These are phyloP conservation scores for Trichophyton mentagrophytes DNA, from an alignment of 2,329 filamentous ascomycete species.

Conservation along the genomic window DNA sequence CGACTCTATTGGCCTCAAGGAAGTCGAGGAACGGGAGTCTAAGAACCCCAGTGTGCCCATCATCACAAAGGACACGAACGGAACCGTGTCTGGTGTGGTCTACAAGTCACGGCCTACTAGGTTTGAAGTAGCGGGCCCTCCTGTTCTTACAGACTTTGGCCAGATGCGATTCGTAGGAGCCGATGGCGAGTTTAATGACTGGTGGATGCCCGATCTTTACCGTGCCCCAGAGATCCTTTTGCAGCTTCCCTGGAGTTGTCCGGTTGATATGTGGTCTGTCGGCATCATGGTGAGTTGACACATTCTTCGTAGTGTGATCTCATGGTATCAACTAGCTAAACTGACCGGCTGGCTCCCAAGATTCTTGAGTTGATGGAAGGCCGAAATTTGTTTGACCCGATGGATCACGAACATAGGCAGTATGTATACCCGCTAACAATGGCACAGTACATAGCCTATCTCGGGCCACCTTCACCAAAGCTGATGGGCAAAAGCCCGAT, in stretches of 20 bases:
- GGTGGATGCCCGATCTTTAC: slow-evolving; percentile 19
- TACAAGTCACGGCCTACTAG: slow-evolving; percentile 10
- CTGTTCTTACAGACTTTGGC: slow-evolving; percentile 18
- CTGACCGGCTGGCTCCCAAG: neutral
- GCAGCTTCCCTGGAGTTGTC: slow-evolving; percentile 15
- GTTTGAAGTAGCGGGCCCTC: slow-evolving; percentile 9
- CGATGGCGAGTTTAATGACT: slow-evolving; percentile 8
- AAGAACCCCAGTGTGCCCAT: slow-evolving; percentile 9
- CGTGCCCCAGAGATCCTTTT: slow-evolving; percentile 18
- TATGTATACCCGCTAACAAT: slow-evolving; percentile 20
- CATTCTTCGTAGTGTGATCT: too few species aligned
- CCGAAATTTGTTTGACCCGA: slow-evolving; percentile 19
- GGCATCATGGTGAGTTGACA: slow-evolving; percentile 17
- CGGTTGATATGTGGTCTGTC: slow-evolving; percentile 19
- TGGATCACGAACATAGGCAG: slow-evolving; percentile 14
- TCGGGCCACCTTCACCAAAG: slow-evolving; percentile 17
- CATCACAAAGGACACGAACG: neutral
- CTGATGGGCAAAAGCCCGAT: slow-evolving; percentile 16
- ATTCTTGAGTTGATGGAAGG: slow-evolving; percentile 19
- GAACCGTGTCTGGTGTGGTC: slow-evolving; percentile 2
- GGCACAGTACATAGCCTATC: slow-evolving; percentile 20
- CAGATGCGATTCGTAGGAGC: slow-evolving; percentile 9
- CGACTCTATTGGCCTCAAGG: slow-evolving; percentile 8
- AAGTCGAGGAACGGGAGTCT: slow-evolving; percentile 11
- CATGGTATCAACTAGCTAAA: too few species aligned